Base-by-base conservation (phyloP, 208 protist genomes). In the Leptomonas seymouri region DNA sequence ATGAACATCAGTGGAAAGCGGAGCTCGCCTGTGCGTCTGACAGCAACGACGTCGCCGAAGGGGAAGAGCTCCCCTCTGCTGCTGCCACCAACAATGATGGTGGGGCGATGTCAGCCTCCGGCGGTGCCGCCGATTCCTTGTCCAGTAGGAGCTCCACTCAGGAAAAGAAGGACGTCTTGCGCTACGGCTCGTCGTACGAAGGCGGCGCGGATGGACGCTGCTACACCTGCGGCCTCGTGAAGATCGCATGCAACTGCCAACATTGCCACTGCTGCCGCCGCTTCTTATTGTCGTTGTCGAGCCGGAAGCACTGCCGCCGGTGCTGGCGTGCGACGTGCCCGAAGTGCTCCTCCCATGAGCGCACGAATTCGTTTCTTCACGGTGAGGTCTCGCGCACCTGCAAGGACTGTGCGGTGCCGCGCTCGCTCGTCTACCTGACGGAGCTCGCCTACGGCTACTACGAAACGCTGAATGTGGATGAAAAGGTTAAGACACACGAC, bases 301-400 rank as follows among this genome's bases (percentile, higher is more conserved):
- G 60, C 25, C 71, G 75, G 30, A 71, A 71, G 49, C 81, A 86
- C 71, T 83, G 81, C 70, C 76, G 81, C 15, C 53, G 31, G 45
- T 83, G 81, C 70, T 86, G 77, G 73, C 74, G 67, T 31, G 55
- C 77, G 27, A 48, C 64, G 20, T 86, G 81, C 67, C 59, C 67
- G 20, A 53, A 63, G 36, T 83, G 81, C 62, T 56, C 73, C 41
- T 16, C 25, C 41, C 23, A 56, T 46, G 30, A 66, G 53, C 68
- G 74, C 44, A 59, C 51, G 1, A 71, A 72, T 60, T 71, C 78
- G 25, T 78, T 83, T 48, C 36, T 78, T 31, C 45, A 23, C 8
- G 72, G 74, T 16, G 53, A 69, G 31, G 0, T 27, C 18, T 60
- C 65, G 14, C 71, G 68, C 63, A 78, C 67, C 16, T 83, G 81